Conservation (phyloP, 2,329 filamentous ascomycete genomes). For the Erysiphe neolycopersici region DNA sequence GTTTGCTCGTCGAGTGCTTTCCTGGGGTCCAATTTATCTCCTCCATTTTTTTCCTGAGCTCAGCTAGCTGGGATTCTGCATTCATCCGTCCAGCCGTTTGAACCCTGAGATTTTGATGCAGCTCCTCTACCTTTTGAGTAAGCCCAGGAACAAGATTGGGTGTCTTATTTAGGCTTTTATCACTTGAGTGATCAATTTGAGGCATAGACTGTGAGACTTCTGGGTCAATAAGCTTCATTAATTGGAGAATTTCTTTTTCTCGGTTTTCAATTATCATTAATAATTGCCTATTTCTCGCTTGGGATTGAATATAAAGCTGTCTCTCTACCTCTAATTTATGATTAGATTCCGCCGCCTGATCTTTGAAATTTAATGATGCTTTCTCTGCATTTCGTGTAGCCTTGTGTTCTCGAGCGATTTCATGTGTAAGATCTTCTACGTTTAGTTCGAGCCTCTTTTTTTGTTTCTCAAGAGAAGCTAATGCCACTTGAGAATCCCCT, state of each 20-base stretch:
- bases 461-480: slow-evolving; percentile 74
- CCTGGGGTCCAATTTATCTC: slow-evolving; percentile 36
- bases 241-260: slow-evolving; percentile 52
- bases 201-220: slow-evolving; percentile 22
- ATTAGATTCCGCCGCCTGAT: slow-evolving; percentile 71
- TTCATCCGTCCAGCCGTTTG: slow-evolving; percentile 57
- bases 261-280: slow-evolving; percentile 55
- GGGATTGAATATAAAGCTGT: slow-evolving; percentile 61
- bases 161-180: slow-evolving; percentile 24
- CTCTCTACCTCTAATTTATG: slow-evolving; percentile 74
- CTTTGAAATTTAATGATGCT: slow-evolving; percentile 48
- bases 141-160: slow-evolving; percentile 52
- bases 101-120: slow-evolving; percentile 69
- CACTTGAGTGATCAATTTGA: slow-evolving; percentile 29
- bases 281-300: slow-evolving; percentile 58
- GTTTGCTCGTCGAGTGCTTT: slow-evolving; percentile 37
- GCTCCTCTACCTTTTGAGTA: slow-evolving; percentile 59
- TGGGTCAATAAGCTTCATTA: slow-evolving; percentile 70
- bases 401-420: slow-evolving; percentile 74
- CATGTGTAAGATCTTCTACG: slow-evolving; percentile 78
- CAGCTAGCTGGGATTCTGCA: slow-evolving; percentile 58
- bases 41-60: slow-evolving; percentile 46
- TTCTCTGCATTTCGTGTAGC: slow-evolving; percentile 77
- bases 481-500: slow-evolving; percentile 56
- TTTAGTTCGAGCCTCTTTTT: slow-evolving; percentile 75